Evolutionary conservation across 2,329 filamentous ascomycete genomes (phyloP).

Genomic region (Fusarium torulosum): DNA sequence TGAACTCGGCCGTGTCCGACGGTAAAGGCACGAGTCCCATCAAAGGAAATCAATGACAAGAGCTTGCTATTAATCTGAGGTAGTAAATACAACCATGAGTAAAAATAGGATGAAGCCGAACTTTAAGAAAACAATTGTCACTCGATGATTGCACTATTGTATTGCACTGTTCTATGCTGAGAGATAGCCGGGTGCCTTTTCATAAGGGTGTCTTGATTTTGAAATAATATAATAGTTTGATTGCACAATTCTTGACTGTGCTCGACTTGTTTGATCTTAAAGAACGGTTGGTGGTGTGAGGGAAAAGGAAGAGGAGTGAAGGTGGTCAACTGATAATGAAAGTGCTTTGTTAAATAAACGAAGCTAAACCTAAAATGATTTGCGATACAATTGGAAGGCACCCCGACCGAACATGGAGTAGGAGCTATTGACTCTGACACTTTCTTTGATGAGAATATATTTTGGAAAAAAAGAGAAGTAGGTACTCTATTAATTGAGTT

Average conservation of each 20-base stretch:
- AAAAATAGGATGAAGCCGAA: background rate
- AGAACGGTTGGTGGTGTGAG: background rate
- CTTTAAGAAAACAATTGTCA: background rate
- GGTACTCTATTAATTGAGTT: background rate
- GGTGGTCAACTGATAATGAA: background rate
- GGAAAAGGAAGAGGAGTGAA: background rate
- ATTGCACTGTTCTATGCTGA: background rate
- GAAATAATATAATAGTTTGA: background rate
- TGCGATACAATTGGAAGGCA: background rate
- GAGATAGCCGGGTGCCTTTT: background rate
- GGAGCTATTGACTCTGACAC: background rate
- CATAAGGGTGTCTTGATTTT: background rate
- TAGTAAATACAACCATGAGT: background rate
- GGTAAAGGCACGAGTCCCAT: background rate
- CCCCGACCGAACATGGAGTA: background rate
- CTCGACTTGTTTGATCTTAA: background rate
- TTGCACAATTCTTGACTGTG: background rate
- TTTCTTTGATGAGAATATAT: background rate
- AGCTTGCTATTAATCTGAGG: background rate
- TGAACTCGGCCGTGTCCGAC: background rate
- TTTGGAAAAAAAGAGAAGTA: background rate
- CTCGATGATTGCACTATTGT: background rate
- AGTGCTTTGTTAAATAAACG: background rate
- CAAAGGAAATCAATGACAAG: background rate
- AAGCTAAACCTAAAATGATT: background rate